Conservation (phyloP, 495 filamentous ascomycete genomes). For the Xylaria intraflava region DNA sequence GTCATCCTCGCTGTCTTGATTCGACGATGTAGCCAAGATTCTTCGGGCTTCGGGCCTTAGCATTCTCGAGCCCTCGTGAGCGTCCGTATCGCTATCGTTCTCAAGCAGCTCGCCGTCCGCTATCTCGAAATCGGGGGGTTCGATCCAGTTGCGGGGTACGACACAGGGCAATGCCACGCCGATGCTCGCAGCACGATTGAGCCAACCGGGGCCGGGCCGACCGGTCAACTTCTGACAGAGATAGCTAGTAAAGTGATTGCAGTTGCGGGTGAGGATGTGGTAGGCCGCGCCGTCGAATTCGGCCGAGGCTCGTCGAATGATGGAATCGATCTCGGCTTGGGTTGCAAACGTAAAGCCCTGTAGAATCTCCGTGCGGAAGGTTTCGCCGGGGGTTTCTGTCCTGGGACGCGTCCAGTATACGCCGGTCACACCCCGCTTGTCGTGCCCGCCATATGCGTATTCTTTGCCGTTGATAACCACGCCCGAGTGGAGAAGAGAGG, state of each 20-base stretch:
- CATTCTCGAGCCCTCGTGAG: constrained; percentile 51
- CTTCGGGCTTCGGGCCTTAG: constrained; percentile 27
- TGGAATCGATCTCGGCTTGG: constrained; percentile 57
- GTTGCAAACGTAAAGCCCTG: constrained; percentile 64
- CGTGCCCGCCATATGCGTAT: constrained; percentile 80
- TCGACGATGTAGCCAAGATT: constrained; percentile 7
- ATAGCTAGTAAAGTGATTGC: constrained; percentile 73
- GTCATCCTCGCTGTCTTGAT: constrained; percentile 12
- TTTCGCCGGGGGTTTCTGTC: constrained; percentile 63
- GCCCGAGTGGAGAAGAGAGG: constrained; percentile 68
- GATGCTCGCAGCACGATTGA: constrained; percentile 74
- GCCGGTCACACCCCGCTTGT: constrained; percentile 56
- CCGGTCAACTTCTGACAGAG: constrained; percentile 61
- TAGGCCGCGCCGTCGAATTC: constrained; percentile 65
- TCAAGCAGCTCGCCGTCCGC: constrained; percentile 63
- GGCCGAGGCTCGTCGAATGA: constrained; percentile 57
- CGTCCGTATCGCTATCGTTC: constrained; percentile 38
- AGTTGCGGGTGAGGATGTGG: constrained; percentile 72
- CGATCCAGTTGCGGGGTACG: constrained; percentile 72
- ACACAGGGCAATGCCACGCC: constrained; percentile 71
- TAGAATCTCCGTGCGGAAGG: constrained; percentile 60
- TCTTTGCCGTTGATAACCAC: constrained; percentile 70
- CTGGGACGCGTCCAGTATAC: constrained; percentile 71
- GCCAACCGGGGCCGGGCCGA: constrained; percentile 56
- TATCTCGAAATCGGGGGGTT: constrained; percentile 64